Percentiles rank a stretch among this genome's conserved stretches.
These are phyloP conservation scores for Albizia julibrissin DNA, from an alignment of 306 rosid species.

Conservation along the genomic window DNA sequence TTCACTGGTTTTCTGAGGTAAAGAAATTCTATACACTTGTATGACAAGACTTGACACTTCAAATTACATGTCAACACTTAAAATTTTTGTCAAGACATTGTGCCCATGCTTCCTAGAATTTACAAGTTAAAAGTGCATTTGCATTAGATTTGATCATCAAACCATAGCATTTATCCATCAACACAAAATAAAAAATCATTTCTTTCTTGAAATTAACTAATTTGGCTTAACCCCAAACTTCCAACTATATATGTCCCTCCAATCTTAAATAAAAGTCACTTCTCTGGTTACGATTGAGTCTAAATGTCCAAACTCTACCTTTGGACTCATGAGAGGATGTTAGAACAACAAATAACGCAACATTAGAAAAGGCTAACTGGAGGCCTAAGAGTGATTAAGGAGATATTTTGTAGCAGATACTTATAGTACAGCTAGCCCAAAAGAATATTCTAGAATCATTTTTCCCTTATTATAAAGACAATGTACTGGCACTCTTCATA, in stretches of 20 bases:
- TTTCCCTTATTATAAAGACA: too few species aligned
- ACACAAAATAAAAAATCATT: not conserved
- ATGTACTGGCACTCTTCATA: too few species aligned
- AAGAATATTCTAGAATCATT: too few species aligned
- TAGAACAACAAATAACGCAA: too few species aligned
- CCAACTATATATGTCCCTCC: not conserved
- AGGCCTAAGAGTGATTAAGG: too few species aligned
- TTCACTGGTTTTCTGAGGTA: conserved; percentile 17
- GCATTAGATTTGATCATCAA: not conserved
- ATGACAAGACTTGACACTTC: not conserved
- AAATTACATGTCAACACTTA: not conserved
- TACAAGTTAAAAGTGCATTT: not conserved
- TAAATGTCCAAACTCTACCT: too few species aligned
- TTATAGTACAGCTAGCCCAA: too few species aligned
- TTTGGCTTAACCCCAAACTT: conserved; percentile 12
- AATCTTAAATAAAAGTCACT: too few species aligned
- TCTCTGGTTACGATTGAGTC: too few species aligned
- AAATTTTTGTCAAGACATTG: not conserved
- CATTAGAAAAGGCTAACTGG: too few species aligned
- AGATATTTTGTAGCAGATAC: too few species aligned
- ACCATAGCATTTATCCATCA: not conserved
- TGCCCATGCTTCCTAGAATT: not conserved
- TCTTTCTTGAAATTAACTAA: conserved; percentile 2
- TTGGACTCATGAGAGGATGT: too few species aligned
- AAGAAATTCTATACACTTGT: conserved; percentile 1